Evolutionary conservation across 1,284 basidiomycete species (phyloP).

Genomic region (Paramarasmius palmivorus): DNA sequence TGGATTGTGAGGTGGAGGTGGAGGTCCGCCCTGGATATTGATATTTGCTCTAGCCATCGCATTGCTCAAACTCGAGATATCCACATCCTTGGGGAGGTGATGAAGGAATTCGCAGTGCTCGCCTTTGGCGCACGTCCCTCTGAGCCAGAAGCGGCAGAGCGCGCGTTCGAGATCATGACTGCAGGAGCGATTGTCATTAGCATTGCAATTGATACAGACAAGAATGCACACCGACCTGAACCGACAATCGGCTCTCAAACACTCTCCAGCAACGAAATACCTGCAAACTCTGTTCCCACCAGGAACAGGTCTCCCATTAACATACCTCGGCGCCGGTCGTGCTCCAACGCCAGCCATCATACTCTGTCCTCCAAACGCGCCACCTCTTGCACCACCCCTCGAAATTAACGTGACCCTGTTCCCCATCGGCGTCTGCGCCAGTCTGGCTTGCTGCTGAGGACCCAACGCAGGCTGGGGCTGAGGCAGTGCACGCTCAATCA

Average conservation of each 20-base stretch:
- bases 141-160: constrained; percentile 95
- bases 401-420: constrained; percentile 62
- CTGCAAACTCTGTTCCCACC: constrained; percentile 84
- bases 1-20: constrained; percentile 41
- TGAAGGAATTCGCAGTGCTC: constrained; percentile 91
- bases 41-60: constrained; percentile 74
- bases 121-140: constrained; percentile 94
- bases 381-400: too few relatives aligned
- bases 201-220: not conserved
- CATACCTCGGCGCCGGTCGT: constrained; percentile 53
- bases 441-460: constrained; percentile 43
- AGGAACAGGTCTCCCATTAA: constrained; percentile 57
- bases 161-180: constrained; percentile 92
- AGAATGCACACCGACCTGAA: constrained; percentile 82
- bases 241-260: constrained; percentile 92
- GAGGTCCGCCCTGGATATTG: constrained; percentile 31
- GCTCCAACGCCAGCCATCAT: too few relatives aligned
- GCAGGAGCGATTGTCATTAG: constrained; percentile 14
- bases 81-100: constrained; percentile 80
- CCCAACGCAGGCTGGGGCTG: too few relatives aligned
- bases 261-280: constrained; percentile 96
- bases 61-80: constrained; percentile 63
- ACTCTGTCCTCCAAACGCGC: too few relatives aligned
- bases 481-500: constrained; percentile 73
- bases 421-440: constrained; percentile 63